Evolutionary conservation across 805 yeast genomes (phyloP).

Genomic region (Candida taoyuanica): DNA sequence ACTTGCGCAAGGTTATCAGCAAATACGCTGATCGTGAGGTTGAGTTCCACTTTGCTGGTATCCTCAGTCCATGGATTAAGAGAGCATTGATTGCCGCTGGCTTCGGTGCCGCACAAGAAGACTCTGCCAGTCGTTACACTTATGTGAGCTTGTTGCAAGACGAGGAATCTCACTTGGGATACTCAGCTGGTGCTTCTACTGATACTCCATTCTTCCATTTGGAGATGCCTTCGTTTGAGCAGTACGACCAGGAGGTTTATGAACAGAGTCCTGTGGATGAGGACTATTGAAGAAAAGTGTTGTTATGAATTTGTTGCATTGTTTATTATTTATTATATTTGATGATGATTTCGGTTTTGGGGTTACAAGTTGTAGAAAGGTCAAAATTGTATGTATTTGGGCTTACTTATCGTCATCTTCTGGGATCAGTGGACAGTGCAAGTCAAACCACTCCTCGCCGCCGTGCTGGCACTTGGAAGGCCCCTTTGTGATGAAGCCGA

Average conservation of each 20-base stretch:
- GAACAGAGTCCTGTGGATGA: constrained; percentile 2
- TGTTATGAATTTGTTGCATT: too few species aligned
- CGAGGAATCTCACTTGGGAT: constrained; percentile 29
- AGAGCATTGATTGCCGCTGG: constrained; percentile 72
- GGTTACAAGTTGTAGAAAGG: not conserved
- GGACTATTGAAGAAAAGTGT: constrained; percentile 1
- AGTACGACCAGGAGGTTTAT: constrained; percentile 11
- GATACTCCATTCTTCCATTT: constrained; percentile 74
- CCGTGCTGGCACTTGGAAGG: constrained; percentile 55
- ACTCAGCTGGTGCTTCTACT: constrained; percentile 55
- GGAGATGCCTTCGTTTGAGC: constrained; percentile 53
- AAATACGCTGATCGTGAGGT: constrained; percentile 76
- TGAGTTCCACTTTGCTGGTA: constrained; percentile 86
- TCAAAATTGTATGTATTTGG: not conserved
- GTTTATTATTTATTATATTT: not conserved
- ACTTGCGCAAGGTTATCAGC: constrained; percentile 66
- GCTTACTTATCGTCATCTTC: constrained; percentile 38
- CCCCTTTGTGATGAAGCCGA: constrained; percentile 76
- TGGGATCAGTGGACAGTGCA: constrained; percentile 38
- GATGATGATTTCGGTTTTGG: constrained; percentile 2
- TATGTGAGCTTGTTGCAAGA: constrained; percentile 24
- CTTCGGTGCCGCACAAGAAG: constrained; percentile 62
- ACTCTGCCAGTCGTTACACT: constrained; percentile 28
- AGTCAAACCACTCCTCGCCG: constrained; percentile 57
- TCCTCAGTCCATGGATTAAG: constrained; percentile 82